Percentiles rank a stretch among this genome's conserved stretches.
phyloP scores from a whole-genome alignment of 2,329 filamentous ascomycete species.

The Scorias spongiosa region DNA sequence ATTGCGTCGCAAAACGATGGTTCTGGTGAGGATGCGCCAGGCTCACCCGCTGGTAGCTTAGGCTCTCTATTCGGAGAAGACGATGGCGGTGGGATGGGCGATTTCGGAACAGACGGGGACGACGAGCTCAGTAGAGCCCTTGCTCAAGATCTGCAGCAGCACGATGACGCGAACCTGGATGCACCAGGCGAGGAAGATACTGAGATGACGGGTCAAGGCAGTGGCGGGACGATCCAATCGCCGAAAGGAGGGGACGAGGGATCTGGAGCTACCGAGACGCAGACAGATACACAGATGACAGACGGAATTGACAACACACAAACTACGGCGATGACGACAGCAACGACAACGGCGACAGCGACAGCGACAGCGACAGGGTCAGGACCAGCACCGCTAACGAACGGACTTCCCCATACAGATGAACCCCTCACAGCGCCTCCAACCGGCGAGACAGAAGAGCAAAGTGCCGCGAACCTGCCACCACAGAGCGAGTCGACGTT shows the following conservation, averaged over 20 bases:
- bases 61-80: slow-evolving; percentile 68
- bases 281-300: neutral
- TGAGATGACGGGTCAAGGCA: slow-evolving; percentile 29
- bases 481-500: slow-evolving; percentile 62
- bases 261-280: neutral
- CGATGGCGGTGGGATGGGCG: slow-evolving; percentile 28
- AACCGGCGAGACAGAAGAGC: slow-evolving; percentile 18
- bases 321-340: neutral
- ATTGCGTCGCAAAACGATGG: slow-evolving; percentile 14
- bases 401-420: slow-evolving; percentile 39
- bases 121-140: slow-evolving; percentile 68
- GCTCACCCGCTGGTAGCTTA: slow-evolving; percentile 61
- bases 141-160: slow-evolving; percentile 34
- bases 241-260: slow-evolving; percentile 9
- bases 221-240: slow-evolving; percentile 26
- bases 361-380: neutral
- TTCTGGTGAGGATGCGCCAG: slow-evolving; percentile 41
- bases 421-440: slow-evolving; percentile 24
- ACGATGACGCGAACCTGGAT: slow-evolving; percentile 24
- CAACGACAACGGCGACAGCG: neutral
- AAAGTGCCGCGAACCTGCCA: slow-evolving; percentile 19
- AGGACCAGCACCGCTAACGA: slow-evolving; percentile 11
- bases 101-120: slow-evolving; percentile 68
- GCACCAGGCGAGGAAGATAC: slow-evolving; percentile 18
- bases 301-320: slow-evolving; percentile 2